Conservation (phyloP, 2,329 filamentous ascomycete genomes). For the Colletotrichum lindemuthianum region DNA sequence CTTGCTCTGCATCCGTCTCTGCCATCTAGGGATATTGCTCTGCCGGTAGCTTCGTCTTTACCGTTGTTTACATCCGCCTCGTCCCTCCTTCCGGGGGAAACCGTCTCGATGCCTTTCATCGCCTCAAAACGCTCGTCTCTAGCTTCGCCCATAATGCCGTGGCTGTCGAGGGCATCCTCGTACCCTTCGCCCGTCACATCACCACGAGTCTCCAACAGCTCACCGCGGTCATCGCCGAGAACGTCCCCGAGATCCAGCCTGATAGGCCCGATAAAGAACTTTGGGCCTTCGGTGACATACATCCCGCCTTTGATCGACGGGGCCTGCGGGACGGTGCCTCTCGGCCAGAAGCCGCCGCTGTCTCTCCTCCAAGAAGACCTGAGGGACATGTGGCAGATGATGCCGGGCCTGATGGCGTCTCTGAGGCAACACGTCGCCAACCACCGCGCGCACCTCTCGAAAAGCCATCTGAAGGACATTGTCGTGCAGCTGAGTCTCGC, state of each 20-base stretch:
- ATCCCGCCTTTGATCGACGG: conserved; percentile 49
- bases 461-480: conserved; percentile 39
- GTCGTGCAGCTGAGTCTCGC: conserved; percentile 40
- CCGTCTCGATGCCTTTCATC: conserved; percentile 35
- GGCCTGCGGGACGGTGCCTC: conserved; percentile 46
- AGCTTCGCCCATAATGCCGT: conserved; percentile 28
- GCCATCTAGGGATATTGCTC: background rate
- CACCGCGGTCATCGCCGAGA: conserved; percentile 15
- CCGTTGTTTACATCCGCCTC: background rate
- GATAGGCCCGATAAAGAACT: conserved; percentile 31
- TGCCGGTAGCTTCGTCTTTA: background rate
- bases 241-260: conserved; percentile 29
- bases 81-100: background rate
- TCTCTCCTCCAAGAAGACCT: conserved; percentile 40
- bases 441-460: conserved; percentile 36
- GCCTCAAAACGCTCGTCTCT: conserved; percentile 28
- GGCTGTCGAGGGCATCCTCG: conserved; percentile 35
- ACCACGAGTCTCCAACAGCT: conserved; percentile 12
- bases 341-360: conserved; percentile 39
- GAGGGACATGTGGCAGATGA: conserved; percentile 36
- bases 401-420: conserved; percentile 38
- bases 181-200: conserved; percentile 31
- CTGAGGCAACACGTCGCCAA: conserved; percentile 36
- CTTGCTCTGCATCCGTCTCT: background rate
- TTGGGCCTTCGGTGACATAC: conserved; percentile 42